Percentiles rank a stretch among this genome's conserved stretches.
Conservation (phyloP, 225 moss, liverwort and hornwort genomes). For the Thuidium tamariscinum region DNA sequence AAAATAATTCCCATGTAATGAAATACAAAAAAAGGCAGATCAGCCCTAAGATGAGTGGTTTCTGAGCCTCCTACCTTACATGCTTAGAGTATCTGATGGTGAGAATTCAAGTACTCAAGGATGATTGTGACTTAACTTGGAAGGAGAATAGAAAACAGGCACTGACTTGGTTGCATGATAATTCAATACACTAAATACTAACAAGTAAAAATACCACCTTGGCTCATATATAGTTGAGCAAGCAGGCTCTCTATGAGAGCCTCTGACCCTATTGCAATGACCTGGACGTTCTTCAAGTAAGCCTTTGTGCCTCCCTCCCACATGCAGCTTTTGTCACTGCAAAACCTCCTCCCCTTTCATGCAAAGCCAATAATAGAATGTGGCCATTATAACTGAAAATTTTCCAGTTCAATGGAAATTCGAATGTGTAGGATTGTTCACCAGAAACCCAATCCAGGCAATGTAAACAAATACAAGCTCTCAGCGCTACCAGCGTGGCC, state of each 20-base stretch:
- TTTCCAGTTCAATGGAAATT: neutral
- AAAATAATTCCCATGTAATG: too few species aligned
- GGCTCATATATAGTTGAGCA: neutral
- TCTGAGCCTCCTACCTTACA: too few species aligned
- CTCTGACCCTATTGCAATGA: neutral
- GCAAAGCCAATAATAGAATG: too few species aligned
- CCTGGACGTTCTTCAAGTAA: neutral
- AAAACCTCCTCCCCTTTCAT: neutral
- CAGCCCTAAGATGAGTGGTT: too few species aligned
- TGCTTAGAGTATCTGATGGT: too few species aligned
- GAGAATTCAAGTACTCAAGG: too few species aligned
- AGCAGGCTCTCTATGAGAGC: neutral
- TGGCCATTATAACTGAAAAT: neutral
- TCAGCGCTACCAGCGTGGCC: neutral
- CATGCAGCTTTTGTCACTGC: neutral
- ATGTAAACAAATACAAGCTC: too few species aligned
- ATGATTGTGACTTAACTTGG: too few species aligned
- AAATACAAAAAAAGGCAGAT: too few species aligned
- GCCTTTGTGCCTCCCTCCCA: neutral
- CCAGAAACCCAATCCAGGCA: neutral
- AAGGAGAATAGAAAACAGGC: neutral
- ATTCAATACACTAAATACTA: neutral
- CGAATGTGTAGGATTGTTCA: neutral
- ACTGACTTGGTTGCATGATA: neutral
- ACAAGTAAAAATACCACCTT: neutral